These are phyloP conservation scores for Alisma plantagoaquatica DNA, from an alignment of 106 monocot species.

Conservation along the genomic window DNA sequence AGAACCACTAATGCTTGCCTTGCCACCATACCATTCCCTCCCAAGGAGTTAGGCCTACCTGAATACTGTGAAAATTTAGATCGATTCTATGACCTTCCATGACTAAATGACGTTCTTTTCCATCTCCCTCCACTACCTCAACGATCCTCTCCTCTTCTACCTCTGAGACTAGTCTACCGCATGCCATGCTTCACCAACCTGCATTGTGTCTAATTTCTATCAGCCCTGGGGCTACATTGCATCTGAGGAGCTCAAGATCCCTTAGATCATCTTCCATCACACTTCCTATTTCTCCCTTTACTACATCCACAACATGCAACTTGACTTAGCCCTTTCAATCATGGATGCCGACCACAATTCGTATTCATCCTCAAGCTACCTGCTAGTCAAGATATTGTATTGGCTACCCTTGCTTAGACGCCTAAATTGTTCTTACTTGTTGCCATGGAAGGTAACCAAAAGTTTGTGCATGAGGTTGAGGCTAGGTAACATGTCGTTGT, in stretches of 20 bases:
- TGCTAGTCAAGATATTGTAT: background rate
- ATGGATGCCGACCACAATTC: background rate
- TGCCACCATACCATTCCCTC: slow-evolving; percentile 2
- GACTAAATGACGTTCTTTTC: background rate
- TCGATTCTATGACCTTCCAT: background rate
- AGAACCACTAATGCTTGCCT: background rate
- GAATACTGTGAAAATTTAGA: slow-evolving; percentile 4
- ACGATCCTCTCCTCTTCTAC: background rate
- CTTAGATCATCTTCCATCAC: slow-evolving; percentile 29
- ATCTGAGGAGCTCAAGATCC: slow-evolving; percentile 20
- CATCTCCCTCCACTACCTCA: background rate
- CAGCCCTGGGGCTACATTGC: slow-evolving; percentile 22
- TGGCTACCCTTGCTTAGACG: background rate
- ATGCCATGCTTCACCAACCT: slow-evolving; percentile 5
- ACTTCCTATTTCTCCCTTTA: slow-evolving; percentile 20
- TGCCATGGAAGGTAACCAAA: background rate
- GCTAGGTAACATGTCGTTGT: background rate
- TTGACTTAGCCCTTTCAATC: background rate
- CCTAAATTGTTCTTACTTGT: background rate
- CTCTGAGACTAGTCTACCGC: background rate
- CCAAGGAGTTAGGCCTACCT: background rate
- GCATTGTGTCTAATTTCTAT: slow-evolving; percentile 28
- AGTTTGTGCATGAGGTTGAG: background rate
- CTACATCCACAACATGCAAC: slow-evolving; percentile 14
- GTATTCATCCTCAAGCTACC: background rate